Conservation (phyloP, 371 early-diverging fungal species). For the Chytridium lagenaria region DNA sequence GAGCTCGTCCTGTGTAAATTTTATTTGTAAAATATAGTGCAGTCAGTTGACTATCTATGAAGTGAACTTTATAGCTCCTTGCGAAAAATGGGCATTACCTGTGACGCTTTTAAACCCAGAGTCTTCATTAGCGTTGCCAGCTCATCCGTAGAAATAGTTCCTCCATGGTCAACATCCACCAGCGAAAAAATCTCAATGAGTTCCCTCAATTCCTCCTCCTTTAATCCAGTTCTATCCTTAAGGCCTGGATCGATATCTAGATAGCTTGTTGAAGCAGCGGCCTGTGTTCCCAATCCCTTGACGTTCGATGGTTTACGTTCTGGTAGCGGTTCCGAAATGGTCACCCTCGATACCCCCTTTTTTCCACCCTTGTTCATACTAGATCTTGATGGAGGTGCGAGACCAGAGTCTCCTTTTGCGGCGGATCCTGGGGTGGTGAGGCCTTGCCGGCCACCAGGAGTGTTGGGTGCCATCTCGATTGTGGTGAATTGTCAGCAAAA, state of each 20-base stretch:
- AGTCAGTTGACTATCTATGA: too few species aligned
- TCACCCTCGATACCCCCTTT: slow-evolving; percentile 3
- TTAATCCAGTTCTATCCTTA: slow-evolving; percentile 45
- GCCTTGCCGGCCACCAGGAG: background rate
- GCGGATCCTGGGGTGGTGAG: background rate
- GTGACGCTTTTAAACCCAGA: slow-evolving; percentile 48
- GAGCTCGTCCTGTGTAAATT: slow-evolving; percentile 42
- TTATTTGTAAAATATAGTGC: background rate
- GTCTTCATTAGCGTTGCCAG: slow-evolving; percentile 56
- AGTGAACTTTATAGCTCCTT: too few species aligned
- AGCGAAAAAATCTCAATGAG: slow-evolving; percentile 57
- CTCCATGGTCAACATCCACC: slow-evolving; percentile 60
- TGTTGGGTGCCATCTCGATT: background rate
- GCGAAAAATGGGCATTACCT: slow-evolving; percentile 29
- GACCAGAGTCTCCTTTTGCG: background rate
- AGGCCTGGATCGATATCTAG: slow-evolving; percentile 43
- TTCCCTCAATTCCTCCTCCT: slow-evolving; percentile 48
- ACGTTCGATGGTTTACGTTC: background rate
- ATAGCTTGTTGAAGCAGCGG: background rate
- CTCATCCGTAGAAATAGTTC: slow-evolving; percentile 58
- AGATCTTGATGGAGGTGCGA: background rate
- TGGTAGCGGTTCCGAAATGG: background rate
- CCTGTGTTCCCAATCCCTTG: background rate
- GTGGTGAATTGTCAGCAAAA: too few species aligned
- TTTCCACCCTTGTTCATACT: slow-evolving; percentile 1